Evolutionary conservation across 2,329 filamentous ascomycete species (phyloP).

Genomic region (Penicillium sp.): DNA sequence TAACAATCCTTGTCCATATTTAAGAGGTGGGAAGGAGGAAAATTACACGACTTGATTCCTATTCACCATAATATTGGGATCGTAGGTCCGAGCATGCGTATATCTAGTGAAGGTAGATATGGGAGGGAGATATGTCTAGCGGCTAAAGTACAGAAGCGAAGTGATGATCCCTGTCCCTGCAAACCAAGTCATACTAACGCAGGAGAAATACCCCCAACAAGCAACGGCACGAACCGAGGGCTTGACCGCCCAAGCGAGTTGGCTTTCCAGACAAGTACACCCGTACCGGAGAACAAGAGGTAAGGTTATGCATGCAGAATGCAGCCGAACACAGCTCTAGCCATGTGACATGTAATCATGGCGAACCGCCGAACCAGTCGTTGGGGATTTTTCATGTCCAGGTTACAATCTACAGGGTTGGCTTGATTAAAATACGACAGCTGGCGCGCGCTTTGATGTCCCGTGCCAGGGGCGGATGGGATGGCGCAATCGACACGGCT

Average conservation of each 20-base stretch:
- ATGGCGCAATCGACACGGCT: slow-evolving; percentile 18
- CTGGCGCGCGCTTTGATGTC: slow-evolving; percentile 4
- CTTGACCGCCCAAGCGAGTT: slow-evolving; percentile 6
- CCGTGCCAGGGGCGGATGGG: slow-evolving; percentile 9
- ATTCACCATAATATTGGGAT: neutral
- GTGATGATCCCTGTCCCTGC: neutral
- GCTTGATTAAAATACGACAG: neutral
- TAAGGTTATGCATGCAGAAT: slow-evolving; percentile 11
- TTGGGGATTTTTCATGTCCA: neutral
- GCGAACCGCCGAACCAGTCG: neutral
- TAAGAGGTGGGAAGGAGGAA: neutral
- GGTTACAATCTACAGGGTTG: neutral
- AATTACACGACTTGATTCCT: neutral
- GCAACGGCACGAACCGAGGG: slow-evolving; percentile 23
- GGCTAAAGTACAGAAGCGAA: neutral
- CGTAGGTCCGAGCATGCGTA: neutral
- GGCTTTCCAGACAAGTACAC: slow-evolving; percentile 4
- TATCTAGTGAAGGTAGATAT: too few relatives aligned
- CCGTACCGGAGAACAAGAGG: neutral
- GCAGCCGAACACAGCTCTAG: neutral
- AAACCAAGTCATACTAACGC: neutral
- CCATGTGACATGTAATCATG: neutral
- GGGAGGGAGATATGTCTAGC: neutral
- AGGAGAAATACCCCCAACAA: slow-evolving; percentile 3
- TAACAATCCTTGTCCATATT: neutral